Evolutionary conservation across 2,329 filamentous ascomycete species (phyloP).

Genomic region (Colletotrichum endophyticum): DNA sequence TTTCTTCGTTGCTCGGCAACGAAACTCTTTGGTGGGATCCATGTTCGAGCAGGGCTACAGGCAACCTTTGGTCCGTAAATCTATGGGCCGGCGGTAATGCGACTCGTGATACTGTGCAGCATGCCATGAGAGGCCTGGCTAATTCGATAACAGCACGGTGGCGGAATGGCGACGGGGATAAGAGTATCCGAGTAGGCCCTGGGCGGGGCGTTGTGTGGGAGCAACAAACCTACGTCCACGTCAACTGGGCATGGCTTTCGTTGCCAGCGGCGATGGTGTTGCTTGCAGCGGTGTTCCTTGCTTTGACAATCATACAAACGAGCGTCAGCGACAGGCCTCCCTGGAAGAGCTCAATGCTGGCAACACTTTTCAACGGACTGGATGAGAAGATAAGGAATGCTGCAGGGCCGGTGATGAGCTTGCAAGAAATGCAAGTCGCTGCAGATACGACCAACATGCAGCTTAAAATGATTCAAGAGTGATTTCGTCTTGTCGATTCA

Average conservation of each 20-base stretch:
- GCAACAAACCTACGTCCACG: not conserved
- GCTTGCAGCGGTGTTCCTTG: not conserved
- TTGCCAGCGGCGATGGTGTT: not conserved
- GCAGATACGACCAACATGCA: not conserved
- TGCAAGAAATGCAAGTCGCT: not conserved
- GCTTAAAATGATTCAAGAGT: not conserved
- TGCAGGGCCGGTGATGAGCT: not conserved
- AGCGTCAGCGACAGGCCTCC: not conserved
- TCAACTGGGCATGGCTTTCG: not conserved
- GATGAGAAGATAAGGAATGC: not conserved
- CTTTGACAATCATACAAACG: not conserved
- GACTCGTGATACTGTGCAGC: not conserved
- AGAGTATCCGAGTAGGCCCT: not conserved
- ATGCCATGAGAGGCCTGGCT: not conserved
- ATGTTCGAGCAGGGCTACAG: not conserved
- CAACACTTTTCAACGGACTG: not conserved
- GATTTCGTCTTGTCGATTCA: not conserved
- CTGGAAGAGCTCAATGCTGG: not conserved
- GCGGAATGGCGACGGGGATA: not conserved
- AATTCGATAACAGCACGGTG: not conserved
- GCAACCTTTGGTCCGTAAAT: not conserved
- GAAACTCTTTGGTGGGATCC: not conserved
- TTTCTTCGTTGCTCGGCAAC: not conserved
- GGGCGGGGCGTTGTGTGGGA: not conserved
- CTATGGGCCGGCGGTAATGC: not conserved